phyloP scores from a whole-genome alignment of 1,284 basidiomycete species.

The Cutaneotrichosporon daszewskae region DNA sequence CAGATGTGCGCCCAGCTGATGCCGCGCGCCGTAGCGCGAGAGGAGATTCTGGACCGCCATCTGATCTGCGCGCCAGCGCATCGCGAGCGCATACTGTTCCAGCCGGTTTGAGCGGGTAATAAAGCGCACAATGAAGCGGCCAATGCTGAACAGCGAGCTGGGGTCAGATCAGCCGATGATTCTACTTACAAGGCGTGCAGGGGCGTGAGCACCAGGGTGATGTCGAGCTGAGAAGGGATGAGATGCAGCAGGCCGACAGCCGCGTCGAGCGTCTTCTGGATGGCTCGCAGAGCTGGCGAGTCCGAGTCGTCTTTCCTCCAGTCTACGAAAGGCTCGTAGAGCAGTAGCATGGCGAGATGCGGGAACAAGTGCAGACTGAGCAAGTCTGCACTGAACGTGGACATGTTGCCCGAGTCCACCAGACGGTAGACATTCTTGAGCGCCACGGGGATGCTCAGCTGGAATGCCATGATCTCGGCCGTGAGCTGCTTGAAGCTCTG shows the following conservation, averaged over 20 bases:
- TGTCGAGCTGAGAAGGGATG: constrained; percentile 38
- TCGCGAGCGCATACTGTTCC: constrained; percentile 22
- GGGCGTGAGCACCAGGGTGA: constrained; percentile 30
- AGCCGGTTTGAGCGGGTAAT: constrained; percentile 18
- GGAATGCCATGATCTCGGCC: constrained; percentile 31
- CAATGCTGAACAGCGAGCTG: constrained; percentile 33
- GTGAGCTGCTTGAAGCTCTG: constrained; percentile 23
- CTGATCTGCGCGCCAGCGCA: constrained; percentile 31
- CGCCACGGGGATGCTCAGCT: constrained; percentile 21
- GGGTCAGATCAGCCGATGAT: too few species aligned
- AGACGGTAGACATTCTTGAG: constrained; percentile 31
- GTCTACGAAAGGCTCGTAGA: constrained; percentile 37
- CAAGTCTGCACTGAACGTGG: constrained; percentile 26
- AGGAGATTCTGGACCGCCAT: constrained; percentile 18
- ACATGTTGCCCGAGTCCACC: constrained; percentile 14
- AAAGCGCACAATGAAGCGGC: constrained; percentile 29
- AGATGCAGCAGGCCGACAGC: constrained; percentile 34
- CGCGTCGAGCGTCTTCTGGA: constrained; percentile 30
- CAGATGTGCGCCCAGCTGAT: constrained; percentile 8
- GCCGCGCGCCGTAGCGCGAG: constrained; percentile 12
- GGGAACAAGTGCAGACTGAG: constrained; percentile 37
- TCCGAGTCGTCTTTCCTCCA: constrained; percentile 8
- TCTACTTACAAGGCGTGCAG: constrained; percentile 32
- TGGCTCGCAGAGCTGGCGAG: constrained; percentile 4
- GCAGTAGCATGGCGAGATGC: constrained; percentile 25